Conservation (phyloP, 805 yeast species). For the Cyberlindnera xylosilytica region DNA sequence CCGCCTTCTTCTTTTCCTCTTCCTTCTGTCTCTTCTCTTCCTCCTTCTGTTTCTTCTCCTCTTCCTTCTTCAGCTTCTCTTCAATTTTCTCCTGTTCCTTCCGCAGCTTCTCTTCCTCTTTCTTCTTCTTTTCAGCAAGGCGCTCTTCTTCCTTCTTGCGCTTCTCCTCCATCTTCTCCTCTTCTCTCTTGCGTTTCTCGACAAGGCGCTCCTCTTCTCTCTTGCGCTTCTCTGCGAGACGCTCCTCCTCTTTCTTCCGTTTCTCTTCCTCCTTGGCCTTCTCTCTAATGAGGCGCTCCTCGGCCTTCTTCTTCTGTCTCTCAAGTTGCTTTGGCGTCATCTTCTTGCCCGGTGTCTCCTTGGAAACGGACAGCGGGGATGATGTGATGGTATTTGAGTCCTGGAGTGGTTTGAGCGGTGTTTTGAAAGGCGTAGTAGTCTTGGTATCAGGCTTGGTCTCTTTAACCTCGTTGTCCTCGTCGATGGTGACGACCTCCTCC, state of each 20-base stretch:
- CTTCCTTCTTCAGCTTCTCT: conserved; percentile 26
- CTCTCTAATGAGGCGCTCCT: no score
- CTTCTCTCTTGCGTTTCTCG: conserved; percentile 23
- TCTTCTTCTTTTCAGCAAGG: conserved; percentile 23
- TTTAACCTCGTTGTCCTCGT: no score
- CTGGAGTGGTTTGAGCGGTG: background rate
- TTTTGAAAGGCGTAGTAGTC: background rate
- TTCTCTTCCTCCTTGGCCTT: conserved; percentile 24
- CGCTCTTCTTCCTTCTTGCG: conserved; percentile 23
- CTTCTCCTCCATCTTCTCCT: conserved; percentile 32
- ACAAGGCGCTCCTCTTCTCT: conserved; percentile 23
- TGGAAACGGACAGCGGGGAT: background rate
- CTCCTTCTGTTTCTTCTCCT: conserved; percentile 26
- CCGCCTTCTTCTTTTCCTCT: conserved; percentile 36
- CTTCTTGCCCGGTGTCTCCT: conserved; percentile 10
- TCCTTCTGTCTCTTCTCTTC: conserved; percentile 32
- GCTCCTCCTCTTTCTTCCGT: conserved; percentile 14
- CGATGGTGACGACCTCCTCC: background rate
- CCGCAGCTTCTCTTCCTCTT: conserved; percentile 22
- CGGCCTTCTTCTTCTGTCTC: no score
- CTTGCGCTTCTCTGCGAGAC: conserved; percentile 11
- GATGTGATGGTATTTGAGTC: background rate
- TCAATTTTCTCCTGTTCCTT: conserved; percentile 18
- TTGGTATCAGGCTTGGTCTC: no score
- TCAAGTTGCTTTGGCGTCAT: conserved; percentile 26